phyloP scores from a whole-genome alignment of 176 grass and related monocot genomes.

The Ensete ventricosum region DNA sequence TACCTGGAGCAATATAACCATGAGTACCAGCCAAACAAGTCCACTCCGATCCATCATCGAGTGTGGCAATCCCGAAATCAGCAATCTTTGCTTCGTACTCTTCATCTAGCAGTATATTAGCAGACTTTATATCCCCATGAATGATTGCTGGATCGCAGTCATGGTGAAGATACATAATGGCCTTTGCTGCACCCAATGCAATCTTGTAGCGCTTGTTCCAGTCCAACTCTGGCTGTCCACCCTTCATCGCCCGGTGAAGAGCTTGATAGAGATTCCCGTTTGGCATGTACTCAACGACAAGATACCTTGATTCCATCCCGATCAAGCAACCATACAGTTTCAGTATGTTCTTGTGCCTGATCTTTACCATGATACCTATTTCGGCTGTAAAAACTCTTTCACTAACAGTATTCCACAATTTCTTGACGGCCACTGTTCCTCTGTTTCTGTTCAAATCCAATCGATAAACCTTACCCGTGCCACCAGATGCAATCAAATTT shows the following conservation, averaged over 20 bases:
- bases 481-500: conserved; percentile 53
- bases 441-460: conserved; percentile 49
- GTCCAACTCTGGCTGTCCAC: conserved; percentile 37
- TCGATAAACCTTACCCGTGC: conserved; percentile 54
- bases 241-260: conserved; percentile 45
- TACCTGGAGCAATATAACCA: conserved; percentile 80
- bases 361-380: conserved; percentile 44
- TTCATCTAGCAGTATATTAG: conserved; percentile 63
- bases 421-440: conserved; percentile 55
- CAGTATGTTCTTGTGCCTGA: conserved; percentile 67
- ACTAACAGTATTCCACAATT: conserved; percentile 24
- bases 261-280: conserved; percentile 74
- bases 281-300: conserved; percentile 56
- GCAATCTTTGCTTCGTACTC: conserved; percentile 55
- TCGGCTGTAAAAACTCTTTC: conserved; percentile 41
- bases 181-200: conserved; percentile 59
- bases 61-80: conserved; percentile 64
- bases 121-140: conserved; percentile 71
- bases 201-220: conserved; percentile 54
- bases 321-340: conserved; percentile 57
- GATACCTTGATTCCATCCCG: conserved; percentile 32
- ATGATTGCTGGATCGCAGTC: conserved; percentile 62
- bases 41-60: conserved; percentile 43
- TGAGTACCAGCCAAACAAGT: conserved; percentile 67
- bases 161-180: conserved; percentile 79